Conservation (phyloP, 768 basidiomycete genomes). For the Podaxis sp. region DNA sequence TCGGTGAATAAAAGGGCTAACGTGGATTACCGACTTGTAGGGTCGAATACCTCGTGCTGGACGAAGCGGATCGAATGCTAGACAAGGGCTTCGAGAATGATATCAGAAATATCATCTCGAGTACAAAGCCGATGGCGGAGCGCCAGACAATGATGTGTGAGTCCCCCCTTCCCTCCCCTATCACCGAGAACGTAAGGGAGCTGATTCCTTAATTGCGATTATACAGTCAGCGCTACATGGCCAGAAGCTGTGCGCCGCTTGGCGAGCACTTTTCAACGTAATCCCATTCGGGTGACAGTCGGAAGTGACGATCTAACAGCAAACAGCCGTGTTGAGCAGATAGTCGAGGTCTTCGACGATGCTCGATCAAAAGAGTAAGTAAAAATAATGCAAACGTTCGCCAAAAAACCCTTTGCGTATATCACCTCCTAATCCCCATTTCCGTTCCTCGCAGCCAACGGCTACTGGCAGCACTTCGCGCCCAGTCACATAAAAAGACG, state of each 20-base stretch:
- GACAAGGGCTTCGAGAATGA: constrained; percentile 99
- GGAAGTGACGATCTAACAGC: constrained; percentile 95
- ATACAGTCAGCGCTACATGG: constrained; percentile 95
- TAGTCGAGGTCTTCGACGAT: constrained; percentile 90
- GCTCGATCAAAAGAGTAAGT: constrained; percentile 83
- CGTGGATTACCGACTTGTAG: constrained; percentile 34
- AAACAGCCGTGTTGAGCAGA: constrained; percentile 91
- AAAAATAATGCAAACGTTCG: background rate
- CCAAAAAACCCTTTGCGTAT: background rate
- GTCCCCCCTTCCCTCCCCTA: constrained; percentile 29
- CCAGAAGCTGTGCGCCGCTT: constrained; percentile 90
- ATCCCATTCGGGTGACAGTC: constrained; percentile 89
- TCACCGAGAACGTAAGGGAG: constrained; percentile 2
- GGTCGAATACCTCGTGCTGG: constrained; percentile 89
- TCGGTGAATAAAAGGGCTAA: constrained; percentile 7
- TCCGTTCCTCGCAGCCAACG: constrained; percentile 45
- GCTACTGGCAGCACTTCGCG: constrained; percentile 54
- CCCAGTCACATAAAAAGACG: constrained; percentile 62
- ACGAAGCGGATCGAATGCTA: constrained; percentile 98
- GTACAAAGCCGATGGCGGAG: constrained; percentile 61
- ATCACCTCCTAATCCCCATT: background rate
- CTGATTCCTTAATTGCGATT: background rate
- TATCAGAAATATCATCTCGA: constrained; percentile 84
- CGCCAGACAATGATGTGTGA: constrained; percentile 94
- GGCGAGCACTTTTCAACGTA: constrained; percentile 81